A percentile compares a stretch with the other conserved stretches of the same genome.
Conservation (phyloP, 208 protist species). For the Trypanosoma lewisi region DNA sequence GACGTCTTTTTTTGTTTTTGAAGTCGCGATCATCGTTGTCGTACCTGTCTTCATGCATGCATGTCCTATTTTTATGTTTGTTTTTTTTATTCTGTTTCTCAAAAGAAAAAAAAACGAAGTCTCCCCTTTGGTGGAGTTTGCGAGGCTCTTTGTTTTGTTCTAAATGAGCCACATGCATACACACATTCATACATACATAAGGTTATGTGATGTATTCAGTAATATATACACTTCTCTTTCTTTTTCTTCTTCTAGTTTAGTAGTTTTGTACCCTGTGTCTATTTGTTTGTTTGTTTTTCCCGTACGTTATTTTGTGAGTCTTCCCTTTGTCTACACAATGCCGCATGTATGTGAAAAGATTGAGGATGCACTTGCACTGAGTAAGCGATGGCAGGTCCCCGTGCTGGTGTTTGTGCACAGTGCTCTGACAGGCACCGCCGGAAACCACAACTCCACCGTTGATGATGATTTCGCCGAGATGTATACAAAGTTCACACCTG, state of each 20-base stretch:
- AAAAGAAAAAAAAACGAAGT: too few relatives aligned
- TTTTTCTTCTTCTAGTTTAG: constrained; percentile 7
- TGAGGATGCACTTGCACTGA: constrained; percentile 43
- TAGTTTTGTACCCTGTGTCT: neutral
- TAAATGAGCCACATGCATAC: too few relatives aligned
- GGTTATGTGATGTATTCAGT: neutral
- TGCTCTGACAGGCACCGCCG: neutral
- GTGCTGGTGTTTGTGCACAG: constrained; percentile 23
- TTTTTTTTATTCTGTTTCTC: too few relatives aligned
- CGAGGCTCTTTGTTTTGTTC: too few relatives aligned
- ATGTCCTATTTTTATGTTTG: too few relatives aligned
- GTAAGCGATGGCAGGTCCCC: constrained; percentile 18
- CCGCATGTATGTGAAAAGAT: constrained; percentile 40
- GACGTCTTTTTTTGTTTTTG: too few relatives aligned
- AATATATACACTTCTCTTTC: constrained; percentile 15
- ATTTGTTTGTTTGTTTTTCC: constrained; percentile 19
- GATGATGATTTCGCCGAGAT: constrained; percentile 5
- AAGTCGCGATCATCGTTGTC: too few relatives aligned
- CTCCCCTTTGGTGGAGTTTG: too few relatives aligned
- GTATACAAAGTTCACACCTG: neutral
- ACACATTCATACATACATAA: constrained; percentile 1
- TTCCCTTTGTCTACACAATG: too few relatives aligned
- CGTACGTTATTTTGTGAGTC: too few relatives aligned
- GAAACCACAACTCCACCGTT: neutral
- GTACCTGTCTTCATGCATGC: too few relatives aligned